Evolutionary conservation across 495 filamentous ascomycete genomes (phyloP), one percentile per base, ranked within the genome.

Genomic region (Penicillium roqueforti): DNA sequence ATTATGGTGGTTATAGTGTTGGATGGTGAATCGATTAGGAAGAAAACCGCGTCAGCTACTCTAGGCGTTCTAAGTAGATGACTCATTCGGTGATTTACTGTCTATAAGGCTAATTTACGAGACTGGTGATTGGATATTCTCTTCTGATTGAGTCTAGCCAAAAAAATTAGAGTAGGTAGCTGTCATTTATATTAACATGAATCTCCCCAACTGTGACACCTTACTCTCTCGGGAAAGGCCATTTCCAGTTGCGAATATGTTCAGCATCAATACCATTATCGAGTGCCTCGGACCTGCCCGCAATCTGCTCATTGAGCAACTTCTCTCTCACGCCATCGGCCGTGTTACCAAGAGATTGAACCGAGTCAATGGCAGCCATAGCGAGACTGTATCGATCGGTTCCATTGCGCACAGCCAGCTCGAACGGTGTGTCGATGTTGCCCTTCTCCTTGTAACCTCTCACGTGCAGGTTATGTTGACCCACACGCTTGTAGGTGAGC

Each of bases 381-480:
- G 87, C 85, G 19, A 90, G 67, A 60, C 81, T 84, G 63, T 82
- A 90, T 26, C 85, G 74, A 66, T 89, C 86, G 3, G 85, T 86
- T 47, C 81, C 73, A 66, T 90, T 90, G 45, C 86, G 75, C 62
- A 88, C 81, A 9, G 85, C 85, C 36, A 90, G 68, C 65, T 88
- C 84, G 29, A 88, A 80, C 4, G 85, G 86, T 0, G 85, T 88
- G 63, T 90, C 84, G 61, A 88, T 90, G 58, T 88, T 88, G 37
- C 86, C 85, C 77, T 88, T 88, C 76, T 88, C 85, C 60, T 76
- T 81, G 71, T 88, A 88, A 0, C 84, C 87, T 22, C 83, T 72
- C n/a, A 88, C 86, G 59, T 86, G 84, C 47, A 88, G 62, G 65
- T 86, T 83, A 16, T 72, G 54, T 48, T 76, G 77, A 13, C 83